Evolutionary conservation across 148 eudicot species (phyloP).

Genomic region (Suaeda aralocaspica): DNA sequence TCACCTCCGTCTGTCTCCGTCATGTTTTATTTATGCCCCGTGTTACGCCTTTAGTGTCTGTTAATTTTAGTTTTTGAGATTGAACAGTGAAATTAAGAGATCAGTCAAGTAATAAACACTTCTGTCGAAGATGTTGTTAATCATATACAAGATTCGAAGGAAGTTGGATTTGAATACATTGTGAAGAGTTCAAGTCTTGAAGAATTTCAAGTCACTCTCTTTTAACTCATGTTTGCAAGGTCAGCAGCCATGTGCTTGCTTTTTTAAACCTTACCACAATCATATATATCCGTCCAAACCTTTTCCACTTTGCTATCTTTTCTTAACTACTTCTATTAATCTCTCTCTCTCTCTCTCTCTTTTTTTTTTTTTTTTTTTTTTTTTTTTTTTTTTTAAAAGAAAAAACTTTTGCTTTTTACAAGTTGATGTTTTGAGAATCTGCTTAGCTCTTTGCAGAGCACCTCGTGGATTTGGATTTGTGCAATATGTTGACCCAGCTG

Average conservation of each 20-base stretch:
- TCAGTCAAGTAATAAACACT: conserved; percentile 89
- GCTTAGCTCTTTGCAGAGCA: conserved; percentile 31
- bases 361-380: background rate
- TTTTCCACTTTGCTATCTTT: conserved; percentile 13
- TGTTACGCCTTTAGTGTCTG: conserved; percentile 26
- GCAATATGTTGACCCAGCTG: conserved; percentile 79
- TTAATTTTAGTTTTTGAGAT: conserved; percentile 58
- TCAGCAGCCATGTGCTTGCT: conserved; percentile 86
- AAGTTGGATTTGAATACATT: conserved; percentile 68
- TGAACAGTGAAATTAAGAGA: conserved; percentile 85
- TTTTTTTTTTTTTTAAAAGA: too few species aligned
- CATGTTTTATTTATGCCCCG: conserved; percentile 18
- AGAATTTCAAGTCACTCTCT: conserved; percentile 87
- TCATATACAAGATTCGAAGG: conserved; percentile 79
- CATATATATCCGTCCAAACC: conserved; percentile 27
- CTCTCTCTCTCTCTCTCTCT: conserved; percentile 12
- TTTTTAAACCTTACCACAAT: conserved; percentile 51
- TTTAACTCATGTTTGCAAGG: conserved; percentile 71
- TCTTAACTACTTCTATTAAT: too few species aligned
- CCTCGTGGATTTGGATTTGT: conserved; percentile 99
- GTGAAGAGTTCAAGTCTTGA: conserved; percentile 96
- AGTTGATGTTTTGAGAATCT: conserved; percentile 22
- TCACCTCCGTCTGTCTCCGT: background rate
- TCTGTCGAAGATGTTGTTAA: conserved; percentile 76
- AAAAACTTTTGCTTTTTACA: too few species aligned